These are phyloP conservation scores for Neurospora sp. DNA, from an alignment of 495 filamentous ascomycete genomes.

Conservation along the genomic window DNA sequence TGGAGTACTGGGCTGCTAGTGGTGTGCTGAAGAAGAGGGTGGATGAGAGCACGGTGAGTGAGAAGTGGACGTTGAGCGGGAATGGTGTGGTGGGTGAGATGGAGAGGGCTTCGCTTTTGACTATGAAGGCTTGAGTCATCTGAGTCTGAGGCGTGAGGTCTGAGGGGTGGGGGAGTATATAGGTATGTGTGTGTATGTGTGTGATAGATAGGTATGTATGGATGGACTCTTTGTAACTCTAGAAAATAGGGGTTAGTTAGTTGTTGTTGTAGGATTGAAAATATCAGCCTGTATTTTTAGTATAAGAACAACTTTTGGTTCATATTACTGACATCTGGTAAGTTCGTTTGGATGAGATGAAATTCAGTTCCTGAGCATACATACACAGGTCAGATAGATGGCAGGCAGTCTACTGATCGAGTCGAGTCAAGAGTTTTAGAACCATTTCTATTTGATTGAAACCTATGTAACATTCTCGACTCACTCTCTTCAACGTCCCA, in stretches of 20 bases:
- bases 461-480: too few relatives aligned
- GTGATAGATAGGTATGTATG: background rate
- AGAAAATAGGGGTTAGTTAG: background rate
- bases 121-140: slow-evolving; percentile 25
- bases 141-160: background rate
- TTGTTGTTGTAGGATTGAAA: background rate
- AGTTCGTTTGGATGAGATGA: background rate
- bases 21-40: slow-evolving; percentile 63
- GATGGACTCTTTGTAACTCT: background rate
- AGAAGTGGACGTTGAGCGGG: slow-evolving; percentile 78
- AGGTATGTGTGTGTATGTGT: background rate
- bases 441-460: too few relatives aligned
- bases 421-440: too few relatives aligned
- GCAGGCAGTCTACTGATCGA: too few relatives aligned
- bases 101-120: slow-evolving; percentile 51
- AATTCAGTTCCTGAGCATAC: background rate
- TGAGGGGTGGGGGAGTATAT: background rate
- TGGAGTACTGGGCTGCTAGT: slow-evolving; percentile 91
- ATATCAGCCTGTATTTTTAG: background rate
- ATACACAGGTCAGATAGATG: too few relatives aligned
- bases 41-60: slow-evolving; percentile 61
- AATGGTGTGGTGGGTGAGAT: slow-evolving; percentile 79
- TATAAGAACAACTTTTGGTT: background rate
- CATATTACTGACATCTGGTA: background rate
- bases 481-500: too few relatives aligned